Conservation (phyloP, 495 filamentous ascomycete genomes). For the Aspergillus affinis region DNA sequence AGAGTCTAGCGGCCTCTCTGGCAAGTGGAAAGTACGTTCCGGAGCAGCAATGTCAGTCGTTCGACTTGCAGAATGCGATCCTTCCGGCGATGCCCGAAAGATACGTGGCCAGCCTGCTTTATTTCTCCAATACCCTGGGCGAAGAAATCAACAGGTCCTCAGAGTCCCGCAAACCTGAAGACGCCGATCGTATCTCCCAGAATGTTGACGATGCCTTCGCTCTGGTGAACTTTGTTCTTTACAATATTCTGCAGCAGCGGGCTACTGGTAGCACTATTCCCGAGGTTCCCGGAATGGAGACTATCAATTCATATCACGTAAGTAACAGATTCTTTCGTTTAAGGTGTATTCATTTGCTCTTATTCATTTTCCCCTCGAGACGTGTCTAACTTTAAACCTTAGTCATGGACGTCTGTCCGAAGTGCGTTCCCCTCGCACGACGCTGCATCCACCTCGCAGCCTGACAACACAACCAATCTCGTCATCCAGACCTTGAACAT, state of each 20-base stretch:
- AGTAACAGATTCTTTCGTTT: conserved; percentile 14
- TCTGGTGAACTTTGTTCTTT: conserved; percentile 38
- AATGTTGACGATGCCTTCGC: conserved; percentile 41
- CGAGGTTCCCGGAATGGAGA: conserved; percentile 28
- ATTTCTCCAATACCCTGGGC: conserved; percentile 70
- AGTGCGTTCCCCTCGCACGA: conserved; percentile 24
- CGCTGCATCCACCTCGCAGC: conserved; percentile 15
- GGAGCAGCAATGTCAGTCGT: conserved; percentile 48
- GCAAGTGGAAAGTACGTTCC: conserved; percentile 51
- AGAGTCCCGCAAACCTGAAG: conserved; percentile 20
- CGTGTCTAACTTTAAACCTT: conserved; percentile 1
- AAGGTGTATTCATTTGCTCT: too few species aligned
- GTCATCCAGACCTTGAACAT: conserved; percentile 28
- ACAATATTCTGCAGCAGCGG: conserved; percentile 33
- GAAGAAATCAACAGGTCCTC: conserved; percentile 67
- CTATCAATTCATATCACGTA: conserved; percentile 40
- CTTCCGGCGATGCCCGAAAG: conserved; percentile 51
- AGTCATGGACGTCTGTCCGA: conserved; percentile 33
- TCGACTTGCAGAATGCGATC: conserved; percentile 41
- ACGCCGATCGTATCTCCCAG: conserved; percentile 23
- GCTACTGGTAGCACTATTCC: conserved; percentile 21
- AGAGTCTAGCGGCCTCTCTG: conserved; percentile 64
- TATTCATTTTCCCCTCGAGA: background rate
- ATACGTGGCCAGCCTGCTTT: conserved; percentile 61
- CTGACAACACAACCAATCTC: conserved; percentile 20